Conservation (phyloP, 2,329 filamentous ascomycete genomes). For the Purpureocillium takamizusanense region DNA sequence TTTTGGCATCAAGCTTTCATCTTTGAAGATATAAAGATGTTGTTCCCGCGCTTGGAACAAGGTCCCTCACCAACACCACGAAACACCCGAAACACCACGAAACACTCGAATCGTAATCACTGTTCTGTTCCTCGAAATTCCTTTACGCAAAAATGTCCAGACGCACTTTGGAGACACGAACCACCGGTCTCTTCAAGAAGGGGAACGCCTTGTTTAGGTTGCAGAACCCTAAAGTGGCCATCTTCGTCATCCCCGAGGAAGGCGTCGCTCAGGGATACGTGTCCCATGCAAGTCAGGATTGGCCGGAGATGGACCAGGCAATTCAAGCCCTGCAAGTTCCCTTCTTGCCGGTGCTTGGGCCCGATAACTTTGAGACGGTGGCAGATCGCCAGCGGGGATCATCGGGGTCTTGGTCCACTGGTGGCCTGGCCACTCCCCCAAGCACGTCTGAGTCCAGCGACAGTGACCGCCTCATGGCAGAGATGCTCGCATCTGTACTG, state of each 20-base stretch:
- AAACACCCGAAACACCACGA: too few species aligned
- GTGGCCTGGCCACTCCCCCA: neutral
- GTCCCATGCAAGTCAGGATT: neutral
- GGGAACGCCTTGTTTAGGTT: neutral
- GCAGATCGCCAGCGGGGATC: neutral
- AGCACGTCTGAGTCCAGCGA: neutral
- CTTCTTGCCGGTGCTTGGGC: neutral
- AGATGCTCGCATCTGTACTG: neutral
- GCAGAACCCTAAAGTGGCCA: neutral
- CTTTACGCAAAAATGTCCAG: neutral
- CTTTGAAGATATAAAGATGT: too few species aligned
- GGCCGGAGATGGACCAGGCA: neutral
- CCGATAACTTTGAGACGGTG: neutral
- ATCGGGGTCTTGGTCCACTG: neutral
- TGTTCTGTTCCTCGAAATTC: too few species aligned
- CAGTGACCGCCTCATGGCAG: neutral
- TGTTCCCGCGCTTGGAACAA: too few species aligned
- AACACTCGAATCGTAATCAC: too few species aligned
- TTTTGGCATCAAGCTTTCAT: too few species aligned
- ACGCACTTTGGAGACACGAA: neutral
- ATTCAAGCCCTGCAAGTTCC: neutral
- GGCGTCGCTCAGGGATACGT: neutral
- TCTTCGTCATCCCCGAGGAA: neutral
- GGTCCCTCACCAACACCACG: too few species aligned
- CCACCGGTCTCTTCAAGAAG: neutral